These are phyloP conservation scores for Castanea crenata DNA, from an alignment of 306 rosid species.

Conservation along the genomic window DNA sequence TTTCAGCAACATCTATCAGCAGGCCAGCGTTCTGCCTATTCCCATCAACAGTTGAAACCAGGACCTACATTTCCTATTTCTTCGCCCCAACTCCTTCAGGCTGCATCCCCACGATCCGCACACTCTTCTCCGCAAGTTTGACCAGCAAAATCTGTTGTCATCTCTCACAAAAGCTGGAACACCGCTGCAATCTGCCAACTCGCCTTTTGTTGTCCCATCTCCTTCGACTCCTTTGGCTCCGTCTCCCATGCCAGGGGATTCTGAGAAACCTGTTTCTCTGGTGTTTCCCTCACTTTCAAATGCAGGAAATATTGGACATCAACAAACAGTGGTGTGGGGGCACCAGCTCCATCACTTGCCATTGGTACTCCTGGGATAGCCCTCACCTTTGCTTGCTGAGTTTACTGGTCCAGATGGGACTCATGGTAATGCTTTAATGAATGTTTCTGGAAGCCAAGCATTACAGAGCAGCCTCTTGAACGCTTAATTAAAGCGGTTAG, in stretches of 20 bases:
- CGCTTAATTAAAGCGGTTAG: constrained; percentile 79
- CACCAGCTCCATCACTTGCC: constrained; percentile 84
- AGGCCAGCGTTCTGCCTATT: constrained; percentile 67
- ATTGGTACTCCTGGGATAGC: constrained; percentile 98
- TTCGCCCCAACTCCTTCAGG: constrained; percentile 76
- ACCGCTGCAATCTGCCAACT: constrained; percentile 76
- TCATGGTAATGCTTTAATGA: constrained; percentile 48
- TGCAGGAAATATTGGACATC: constrained; percentile 66
- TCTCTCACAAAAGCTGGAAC: constrained; percentile 66
- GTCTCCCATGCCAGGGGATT: constrained; percentile 76
- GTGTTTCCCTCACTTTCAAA: constrained; percentile 62
- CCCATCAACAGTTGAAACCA: constrained; percentile 75
- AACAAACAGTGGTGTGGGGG: constrained; percentile 46
- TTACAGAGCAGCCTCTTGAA: constrained; percentile 81
- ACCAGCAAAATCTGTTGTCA: constrained; percentile 61
- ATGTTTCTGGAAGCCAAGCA: constrained; percentile 59
- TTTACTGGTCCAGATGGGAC: constrained; percentile 62
- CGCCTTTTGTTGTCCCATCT: constrained; percentile 78
- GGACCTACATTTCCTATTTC: constrained; percentile 58
- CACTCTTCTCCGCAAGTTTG: constrained; percentile 94
- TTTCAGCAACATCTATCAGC: constrained; percentile 69
- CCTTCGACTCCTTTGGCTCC: constrained; percentile 93
- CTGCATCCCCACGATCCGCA: constrained; percentile 85
- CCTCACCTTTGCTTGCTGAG: constrained; percentile 96
- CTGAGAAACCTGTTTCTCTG: constrained; percentile 68